Evolutionary conservation across 2,329 filamentous ascomycete genomes (phyloP), one percentile per base, ranked within the genome.

Genomic region (Ophiostoma himal-ulmi): DNA sequence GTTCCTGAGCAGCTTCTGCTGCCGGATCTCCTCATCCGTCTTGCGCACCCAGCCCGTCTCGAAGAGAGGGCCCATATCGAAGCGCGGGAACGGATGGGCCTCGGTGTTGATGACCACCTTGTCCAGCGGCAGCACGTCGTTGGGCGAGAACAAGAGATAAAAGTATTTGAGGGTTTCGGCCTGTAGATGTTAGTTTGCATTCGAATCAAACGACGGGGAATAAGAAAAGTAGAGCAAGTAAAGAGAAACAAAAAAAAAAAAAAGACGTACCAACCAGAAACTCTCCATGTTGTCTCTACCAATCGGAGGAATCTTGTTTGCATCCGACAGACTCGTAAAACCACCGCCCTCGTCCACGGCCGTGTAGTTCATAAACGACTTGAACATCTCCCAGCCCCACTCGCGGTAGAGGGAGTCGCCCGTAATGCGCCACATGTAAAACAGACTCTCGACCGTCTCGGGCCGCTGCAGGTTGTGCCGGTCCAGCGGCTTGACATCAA

Each of bases 331-430:
- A 74, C 91, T 94, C 0, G 92, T 93, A 77, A 96, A 98, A 0
- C 93, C 93, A 54, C 89, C 89, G 52, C 88, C 88, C 54, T 94
- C 90, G 62, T 87, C 84, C 2, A 97, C 90, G 7, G 91, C 88
- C 0, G 92, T 96, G 79, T 97, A 86, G 76, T 93, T 90, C 79
- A 94, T 84, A 78, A 99, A 99, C 0, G 90, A 89, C 78, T 92
- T 89, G 82, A 99, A 99, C 89, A 99, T 98, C 75, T 97, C 90
- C 95, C 95, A 99, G 17, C 95, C 95, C 94, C 94, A 98, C 76
- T 97, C 89, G 36, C 95, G 88, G 80, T 99, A 99, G 74, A 88
- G 90, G 54, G 87, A 83, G 73, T 99, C 94, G 36, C 91, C 92
- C 0, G 95, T 99, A 79, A 99, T 96, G 73, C 95, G 90, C 91